These are phyloP conservation scores for Colletotrichum falcatum DNA, from an alignment of 2,329 filamentous ascomycete genomes.

Conservation along the genomic window DNA sequence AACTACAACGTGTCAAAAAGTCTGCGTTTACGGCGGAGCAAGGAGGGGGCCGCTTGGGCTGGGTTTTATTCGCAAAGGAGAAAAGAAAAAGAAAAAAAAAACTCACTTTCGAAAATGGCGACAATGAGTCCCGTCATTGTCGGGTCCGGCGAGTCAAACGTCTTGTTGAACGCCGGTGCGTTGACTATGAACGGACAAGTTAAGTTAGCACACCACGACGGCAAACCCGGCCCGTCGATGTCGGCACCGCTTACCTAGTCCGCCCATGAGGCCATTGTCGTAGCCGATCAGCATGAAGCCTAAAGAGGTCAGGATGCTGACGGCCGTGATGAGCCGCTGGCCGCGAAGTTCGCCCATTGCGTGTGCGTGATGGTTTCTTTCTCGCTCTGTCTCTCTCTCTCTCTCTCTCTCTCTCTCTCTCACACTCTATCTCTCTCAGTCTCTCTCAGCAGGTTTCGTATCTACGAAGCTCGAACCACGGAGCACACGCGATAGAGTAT, in stretches of 20 bases:
- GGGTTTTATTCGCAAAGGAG: too few relatives aligned
- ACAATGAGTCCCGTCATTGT: constrained; percentile 60
- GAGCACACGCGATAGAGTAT: neutral
- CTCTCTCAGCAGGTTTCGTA: neutral
- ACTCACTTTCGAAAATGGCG: constrained; percentile 56
- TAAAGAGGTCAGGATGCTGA: constrained; percentile 58
- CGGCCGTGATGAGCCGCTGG: constrained; percentile 54
- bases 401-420: neutral
- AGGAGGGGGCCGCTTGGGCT: neutral
- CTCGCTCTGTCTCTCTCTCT: too few relatives aligned
- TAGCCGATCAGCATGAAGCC: constrained; percentile 62
- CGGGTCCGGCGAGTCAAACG: constrained; percentile 54
- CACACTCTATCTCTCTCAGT: neutral
- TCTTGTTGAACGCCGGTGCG: constrained; percentile 53
- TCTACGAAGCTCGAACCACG: neutral
- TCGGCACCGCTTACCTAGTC: constrained; percentile 44
- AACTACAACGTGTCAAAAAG: constrained; percentile 36
- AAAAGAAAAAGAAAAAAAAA: too few relatives aligned
- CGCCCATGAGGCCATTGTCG: constrained; percentile 60
- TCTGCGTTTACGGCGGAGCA: neutral
- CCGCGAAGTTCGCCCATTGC: constrained; percentile 44
- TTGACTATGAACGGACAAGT: constrained; percentile 49
- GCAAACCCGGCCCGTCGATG: neutral
- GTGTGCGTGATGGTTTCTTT: neutral
- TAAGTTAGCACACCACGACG: constrained; percentile 40